Base-by-base conservation (phyloP, 371 early-diverging fungal species). In the Mortierella sp. region DNA sequence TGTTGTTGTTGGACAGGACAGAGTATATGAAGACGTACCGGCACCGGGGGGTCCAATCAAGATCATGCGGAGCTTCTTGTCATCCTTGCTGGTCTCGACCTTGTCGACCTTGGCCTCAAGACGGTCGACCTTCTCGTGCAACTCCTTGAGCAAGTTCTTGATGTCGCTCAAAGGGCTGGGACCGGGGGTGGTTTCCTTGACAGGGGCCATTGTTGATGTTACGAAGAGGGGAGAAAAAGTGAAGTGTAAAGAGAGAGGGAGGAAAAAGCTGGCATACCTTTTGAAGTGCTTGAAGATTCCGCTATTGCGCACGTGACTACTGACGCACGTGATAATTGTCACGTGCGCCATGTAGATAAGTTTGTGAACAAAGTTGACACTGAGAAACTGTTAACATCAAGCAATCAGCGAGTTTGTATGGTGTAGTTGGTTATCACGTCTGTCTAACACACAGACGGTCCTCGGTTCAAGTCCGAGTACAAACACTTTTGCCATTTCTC, bases 31-130 rank as follows among this genome's bases (percentile, higher is more conserved):
- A 63, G 63, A 84, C 89, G 79, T 91, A 94, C 98, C 99, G 70
- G 98, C 95, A 88, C 97, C 97, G 77, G 99, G 99, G 68, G 99
- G 98, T 72, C 99, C 99, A 95, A 99, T 97, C 91, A 99, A 94
- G 90, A 99, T 95, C 97, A 95, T 95, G 88, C 96, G 95, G 68
- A 96, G 91, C 46, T 86, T 75, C 88, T 92, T 87, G 41, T 84
- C 74, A 6, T 80, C 75, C 71, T 79, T 77, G 70, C 79, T 55
- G 76, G 78, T 72, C 18, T 81, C 84, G 76, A 81, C 81, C 76
- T 81, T 71, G 75, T 80, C 81, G 60, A 81, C 82, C 78, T 83
- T 86, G 48, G 87, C 87, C 75, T 86, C 87, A 70, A 86, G 77
- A 58, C 87, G 87, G 56, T 86, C 87, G 70, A 86, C 82, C 83